phyloP scores from a whole-genome alignment of 768 basidiomycete species.

The Macrolepiota dolichaula region DNA sequence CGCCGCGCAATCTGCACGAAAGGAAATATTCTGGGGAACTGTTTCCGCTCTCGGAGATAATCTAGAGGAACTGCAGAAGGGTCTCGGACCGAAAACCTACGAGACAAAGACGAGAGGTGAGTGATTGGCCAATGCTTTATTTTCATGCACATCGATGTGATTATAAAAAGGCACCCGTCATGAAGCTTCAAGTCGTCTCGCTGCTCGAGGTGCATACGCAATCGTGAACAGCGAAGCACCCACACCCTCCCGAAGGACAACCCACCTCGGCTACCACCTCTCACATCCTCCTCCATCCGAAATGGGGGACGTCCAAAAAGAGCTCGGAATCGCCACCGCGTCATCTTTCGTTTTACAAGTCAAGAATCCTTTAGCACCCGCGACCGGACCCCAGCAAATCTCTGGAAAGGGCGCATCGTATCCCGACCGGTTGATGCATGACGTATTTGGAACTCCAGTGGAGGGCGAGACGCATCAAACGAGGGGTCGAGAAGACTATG shows the following conservation, averaged over 20 bases:
- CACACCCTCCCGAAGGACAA: constrained; percentile 42
- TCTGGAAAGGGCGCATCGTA: constrained; percentile 38
- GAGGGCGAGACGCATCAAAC: constrained; percentile 13
- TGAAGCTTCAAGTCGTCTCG: constrained; percentile 48
- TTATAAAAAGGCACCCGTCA: constrained; percentile 54
- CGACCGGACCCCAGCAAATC: constrained; percentile 27
- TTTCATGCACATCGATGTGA: neutral
- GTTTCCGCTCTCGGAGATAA: constrained; percentile 51
- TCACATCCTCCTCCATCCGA: constrained; percentile 45
- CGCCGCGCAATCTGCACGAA: constrained; percentile 27
- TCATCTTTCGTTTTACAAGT: constrained; percentile 59
- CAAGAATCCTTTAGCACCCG: constrained; percentile 54
- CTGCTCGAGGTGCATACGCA: constrained; percentile 56
- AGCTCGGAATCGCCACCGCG: constrained; percentile 48
- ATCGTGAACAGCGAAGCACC: constrained; percentile 47
- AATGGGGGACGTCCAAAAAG: constrained; percentile 51
- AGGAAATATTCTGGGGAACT: constrained; percentile 50
- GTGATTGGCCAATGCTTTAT: constrained; percentile 2
- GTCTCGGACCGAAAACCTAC: constrained; percentile 48
- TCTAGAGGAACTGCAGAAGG: constrained; percentile 41
- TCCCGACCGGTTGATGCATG: constrained; percentile 41
- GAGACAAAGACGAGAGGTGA: constrained; percentile 61
- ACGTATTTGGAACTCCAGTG: constrained; percentile 40
- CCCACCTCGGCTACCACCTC: constrained; percentile 57
- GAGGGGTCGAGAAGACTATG: constrained; percentile 42